These are phyloP conservation scores for Arthrobotrys megalospora DNA, from an alignment of 2,329 filamentous ascomycete species.

Conservation along the genomic window DNA sequence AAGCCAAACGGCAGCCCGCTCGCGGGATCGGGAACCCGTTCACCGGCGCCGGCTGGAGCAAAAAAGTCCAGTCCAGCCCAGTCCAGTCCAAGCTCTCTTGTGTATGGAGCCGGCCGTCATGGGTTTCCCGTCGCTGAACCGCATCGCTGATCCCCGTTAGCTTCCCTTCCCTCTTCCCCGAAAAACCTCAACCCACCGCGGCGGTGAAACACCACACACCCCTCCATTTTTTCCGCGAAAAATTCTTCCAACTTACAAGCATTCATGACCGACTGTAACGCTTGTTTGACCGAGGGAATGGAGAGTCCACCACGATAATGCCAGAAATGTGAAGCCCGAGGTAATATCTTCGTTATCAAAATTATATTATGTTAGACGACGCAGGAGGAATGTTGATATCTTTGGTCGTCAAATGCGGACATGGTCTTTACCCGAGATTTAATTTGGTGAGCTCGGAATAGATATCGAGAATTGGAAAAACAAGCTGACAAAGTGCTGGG, in stretches of 20 bases:
- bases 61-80: neutral
- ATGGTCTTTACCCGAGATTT: slow-evolving; percentile 17
- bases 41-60: slow-evolving; percentile 1
- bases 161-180: slow-evolving; percentile 9
- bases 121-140: slow-evolving; percentile 14
- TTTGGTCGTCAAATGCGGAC: neutral
- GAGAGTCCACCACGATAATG: slow-evolving; percentile 12
- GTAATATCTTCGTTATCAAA: slow-evolving; percentile 11
- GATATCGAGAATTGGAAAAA: neutral
- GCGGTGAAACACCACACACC: slow-evolving; percentile 16
- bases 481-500: slow-evolving; percentile 2
- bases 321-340: slow-evolving; percentile 5
- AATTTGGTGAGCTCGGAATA: slow-evolving; percentile 8
- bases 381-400: slow-evolving; percentile 27
- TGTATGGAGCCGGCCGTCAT: slow-evolving; percentile 7
- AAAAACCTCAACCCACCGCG: slow-evolving; percentile 9
- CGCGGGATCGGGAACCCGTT: slow-evolving; percentile 14
- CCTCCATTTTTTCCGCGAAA: slow-evolving; percentile 33
- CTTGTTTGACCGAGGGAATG: slow-evolving; percentile 32
- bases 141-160: slow-evolving; percentile 23
- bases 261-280: slow-evolving; percentile 29
- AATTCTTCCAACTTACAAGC: slow-evolving; percentile 29
- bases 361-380: slow-evolving; percentile 2
- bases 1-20: slow-evolving; percentile 17
- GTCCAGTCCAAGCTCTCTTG: neutral